A percentile compares a stretch with the other conserved stretches of the same genome.
These are phyloP conservation scores for Verbascum thapsus DNA, from an alignment of 257 asterid genomes.

Conservation along the genomic window DNA sequence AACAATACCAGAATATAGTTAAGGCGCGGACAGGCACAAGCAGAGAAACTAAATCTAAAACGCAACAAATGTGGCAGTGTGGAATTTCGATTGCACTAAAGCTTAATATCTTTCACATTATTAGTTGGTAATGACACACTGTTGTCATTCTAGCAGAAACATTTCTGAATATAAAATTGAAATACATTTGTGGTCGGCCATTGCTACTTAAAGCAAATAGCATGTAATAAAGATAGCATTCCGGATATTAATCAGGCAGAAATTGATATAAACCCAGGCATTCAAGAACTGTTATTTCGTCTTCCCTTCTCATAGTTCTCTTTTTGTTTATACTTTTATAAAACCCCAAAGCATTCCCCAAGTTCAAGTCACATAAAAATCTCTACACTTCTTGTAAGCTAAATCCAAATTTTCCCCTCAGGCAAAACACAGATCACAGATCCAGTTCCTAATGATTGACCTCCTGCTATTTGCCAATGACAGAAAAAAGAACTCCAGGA, in stretches of 20 bases:
- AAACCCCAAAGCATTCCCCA: slow-evolving; percentile 8
- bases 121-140: slow-evolving; percentile 11
- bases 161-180: not conserved
- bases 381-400: not conserved
- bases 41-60: not conserved
- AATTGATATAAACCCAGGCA: not conserved
- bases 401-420: slow-evolving; percentile 4
- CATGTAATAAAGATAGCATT: not conserved
- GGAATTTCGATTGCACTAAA: not conserved
- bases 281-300: not conserved
- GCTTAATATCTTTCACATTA: slow-evolving; percentile 14
- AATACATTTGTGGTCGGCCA: not conserved
- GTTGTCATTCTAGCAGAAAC: not conserved
- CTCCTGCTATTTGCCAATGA: slow-evolving; percentile 1
- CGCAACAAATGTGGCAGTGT: not conserved
- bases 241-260: slow-evolving; percentile 1
- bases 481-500: not conserved
- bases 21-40: slow-evolving; percentile 10
- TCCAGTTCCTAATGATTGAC: slow-evolving; percentile 11
- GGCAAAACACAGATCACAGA: not conserved
- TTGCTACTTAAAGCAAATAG: slow-evolving; percentile 14
- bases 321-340: not conserved
- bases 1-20: not conserved
- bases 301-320: not conserved
- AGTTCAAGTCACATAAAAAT: not conserved